Evolutionary conservation across 169 alveolate genomes (phyloP).

Genomic region (Plasmodium yoelii): DNA sequence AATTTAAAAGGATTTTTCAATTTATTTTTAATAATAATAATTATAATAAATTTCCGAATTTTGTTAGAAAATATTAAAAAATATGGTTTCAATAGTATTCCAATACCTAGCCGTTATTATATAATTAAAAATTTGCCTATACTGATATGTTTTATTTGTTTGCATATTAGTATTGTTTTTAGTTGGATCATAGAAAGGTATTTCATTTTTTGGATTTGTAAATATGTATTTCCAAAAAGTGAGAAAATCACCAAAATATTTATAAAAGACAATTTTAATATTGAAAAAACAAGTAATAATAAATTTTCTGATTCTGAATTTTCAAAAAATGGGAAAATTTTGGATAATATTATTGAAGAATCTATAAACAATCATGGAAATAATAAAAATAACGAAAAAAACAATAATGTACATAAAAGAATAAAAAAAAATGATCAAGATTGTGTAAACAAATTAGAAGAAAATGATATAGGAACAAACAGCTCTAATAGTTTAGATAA

Average conservation of each 20-base stretch:
- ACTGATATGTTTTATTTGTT: conserved; percentile 55
- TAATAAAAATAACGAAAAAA: neutral
- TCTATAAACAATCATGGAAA: neutral
- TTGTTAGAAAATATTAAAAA: conserved; percentile 90
- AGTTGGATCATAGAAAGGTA: conserved; percentile 88
- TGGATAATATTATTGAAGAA: conserved; percentile 50
- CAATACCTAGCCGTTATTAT: conserved; percentile 80
- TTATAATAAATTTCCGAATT: conserved; percentile 89
- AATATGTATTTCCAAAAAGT: neutral
- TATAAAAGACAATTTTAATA: no score
- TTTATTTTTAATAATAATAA: conserved; percentile 87
- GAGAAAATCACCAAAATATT: neutral
- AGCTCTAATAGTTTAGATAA: neutral
- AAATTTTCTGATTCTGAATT: neutral
- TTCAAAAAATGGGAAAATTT: neutral
- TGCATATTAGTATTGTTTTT: conserved; percentile 81
- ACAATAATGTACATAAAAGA: neutral
- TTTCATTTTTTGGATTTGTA: conserved; percentile 75
- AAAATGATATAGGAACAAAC: neutral
- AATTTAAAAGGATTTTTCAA: conserved; percentile 91
- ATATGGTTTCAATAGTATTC: conserved; percentile 86
- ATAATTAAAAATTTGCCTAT: conserved; percentile 71
- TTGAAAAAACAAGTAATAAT: neutral
- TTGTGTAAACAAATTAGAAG: neutral
- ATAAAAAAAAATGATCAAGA: neutral